Evolutionary conservation across 2,329 filamentous ascomycete genomes (phyloP).

Genomic region (Didymella arachidicola): DNA sequence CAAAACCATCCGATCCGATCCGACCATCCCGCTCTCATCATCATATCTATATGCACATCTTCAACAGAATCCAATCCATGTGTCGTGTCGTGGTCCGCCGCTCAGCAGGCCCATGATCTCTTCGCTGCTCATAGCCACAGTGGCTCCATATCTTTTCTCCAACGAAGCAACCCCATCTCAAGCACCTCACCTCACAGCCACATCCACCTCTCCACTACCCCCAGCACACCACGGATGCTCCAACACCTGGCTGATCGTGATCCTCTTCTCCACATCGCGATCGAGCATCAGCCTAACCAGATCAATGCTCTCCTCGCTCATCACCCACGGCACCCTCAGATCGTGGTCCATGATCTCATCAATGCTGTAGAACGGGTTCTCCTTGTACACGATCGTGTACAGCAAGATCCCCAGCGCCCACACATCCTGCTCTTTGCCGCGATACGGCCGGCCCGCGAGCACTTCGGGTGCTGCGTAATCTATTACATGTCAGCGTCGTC

Average conservation of each 20-base stretch:
- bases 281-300: conserved; percentile 92
- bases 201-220: conserved; percentile 17
- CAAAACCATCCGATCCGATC: not conserved
- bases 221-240: conserved; percentile 80
- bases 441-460: conserved; percentile 87
- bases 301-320: conserved; percentile 92
- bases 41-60: conserved; percentile 12
- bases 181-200: conserved; percentile 1
- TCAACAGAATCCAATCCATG: not conserved
- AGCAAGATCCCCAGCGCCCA: conserved; percentile 97
- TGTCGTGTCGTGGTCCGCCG: not conserved
- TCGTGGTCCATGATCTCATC: conserved; percentile 99
- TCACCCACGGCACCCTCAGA: conserved; percentile 84
- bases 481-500: conserved; percentile 48
- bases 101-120: not conserved
- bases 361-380: conserved; percentile 98
- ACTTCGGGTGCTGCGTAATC: conserved; percentile 99
- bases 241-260: conserved; percentile 87
- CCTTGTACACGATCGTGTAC: conserved; percentile 99
- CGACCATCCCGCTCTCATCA: not conserved
- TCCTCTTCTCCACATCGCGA: conserved; percentile 81
- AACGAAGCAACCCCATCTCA: not conserved
- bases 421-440: conserved; percentile 96
- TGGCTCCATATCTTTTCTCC: not conserved
- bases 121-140: not conserved